Base-by-base conservation (phyloP, 2,329 filamentous ascomycete species). In the Davidsoniella eucalypti region DNA sequence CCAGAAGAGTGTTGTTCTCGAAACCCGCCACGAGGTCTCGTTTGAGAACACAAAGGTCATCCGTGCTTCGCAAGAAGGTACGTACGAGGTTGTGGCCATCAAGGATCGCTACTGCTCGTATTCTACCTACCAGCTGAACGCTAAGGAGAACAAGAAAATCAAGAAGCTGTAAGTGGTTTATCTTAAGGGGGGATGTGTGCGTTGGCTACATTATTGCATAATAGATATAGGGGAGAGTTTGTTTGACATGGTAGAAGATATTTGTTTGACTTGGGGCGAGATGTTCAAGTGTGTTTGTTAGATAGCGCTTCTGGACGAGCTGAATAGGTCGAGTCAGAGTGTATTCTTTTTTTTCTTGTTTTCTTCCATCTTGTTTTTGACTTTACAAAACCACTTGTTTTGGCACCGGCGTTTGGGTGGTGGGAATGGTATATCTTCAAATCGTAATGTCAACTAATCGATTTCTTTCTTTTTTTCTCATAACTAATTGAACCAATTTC, bases 51-150 rank as follows among this genome's bases (percentile, higher is more conserved):
- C 69, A 59, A 88, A 94, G 72, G 77, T 78, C 23, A 76, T 96
- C 58, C 80, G 80, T 58, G 87, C 88, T 23, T 87, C 82, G 57
- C 85, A 94, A 61, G 92, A 96, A 70, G 92, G 92, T 46, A 94
- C 87, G 57, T 98, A 98, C 61, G 92, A 98, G 67, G 90, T 98
- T 16, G 85, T 96, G 26, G 82, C 86, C 9, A 94, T 98, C 65
- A 93, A 93, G 70, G 92, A 98, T 65, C 79, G 79, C 60, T 93
- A 78, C 67, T 98, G 92, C 63, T 81, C 86, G 23, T 94, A 94
- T 64, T 85, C 85, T 43, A 90, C 80, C 54, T 75, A 81, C 60
- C 74, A 77, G 56, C 65, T 71, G 43, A 69, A 69, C 47, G 73
- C 69, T 53, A 69, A 66, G 56, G 67, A 70, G 59, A 66, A 60